Conservation (phyloP, 768 basidiomycete genomes). For the Kondoa subrosea region DNA sequence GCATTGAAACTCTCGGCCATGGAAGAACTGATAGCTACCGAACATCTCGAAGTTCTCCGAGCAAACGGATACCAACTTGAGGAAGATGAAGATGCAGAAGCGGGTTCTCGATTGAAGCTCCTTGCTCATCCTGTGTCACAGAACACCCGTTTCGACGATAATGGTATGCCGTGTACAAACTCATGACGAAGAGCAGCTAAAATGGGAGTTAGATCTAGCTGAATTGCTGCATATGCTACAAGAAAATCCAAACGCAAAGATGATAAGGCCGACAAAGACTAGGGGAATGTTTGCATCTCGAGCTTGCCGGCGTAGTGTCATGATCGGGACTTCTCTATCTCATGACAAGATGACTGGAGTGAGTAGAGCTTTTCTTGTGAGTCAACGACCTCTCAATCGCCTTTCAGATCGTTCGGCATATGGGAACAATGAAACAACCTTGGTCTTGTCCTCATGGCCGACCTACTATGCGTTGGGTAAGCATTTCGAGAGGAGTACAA, state of each 20-base stretch:
- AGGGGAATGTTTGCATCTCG: constrained; percentile 91
- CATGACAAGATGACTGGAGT: constrained; percentile 52
- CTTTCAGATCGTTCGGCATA: constrained; percentile 31
- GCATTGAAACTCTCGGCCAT: constrained; percentile 66
- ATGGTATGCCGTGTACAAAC: constrained; percentile 41
- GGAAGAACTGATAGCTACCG: constrained; percentile 71
- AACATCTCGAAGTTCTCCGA: constrained; percentile 65
- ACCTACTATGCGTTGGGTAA: not conserved
- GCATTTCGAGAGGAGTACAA: not conserved
- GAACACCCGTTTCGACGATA: constrained; percentile 69
- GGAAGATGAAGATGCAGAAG: constrained; percentile 39
- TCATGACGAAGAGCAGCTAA: constrained; percentile 11
- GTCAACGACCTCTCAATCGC: constrained; percentile 80
- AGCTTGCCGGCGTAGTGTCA: constrained; percentile 88
- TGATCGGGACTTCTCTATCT: constrained; percentile 61
- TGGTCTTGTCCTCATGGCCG: constrained; percentile 33
- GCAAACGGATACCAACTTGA: constrained; percentile 80
- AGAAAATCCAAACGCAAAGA: constrained; percentile 56
- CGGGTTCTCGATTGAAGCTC: constrained; percentile 44
- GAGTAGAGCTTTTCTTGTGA: constrained; percentile 53
- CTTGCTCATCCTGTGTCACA: constrained; percentile 80
- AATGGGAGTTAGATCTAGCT: constrained; percentile 54
- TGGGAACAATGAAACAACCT: constrained; percentile 37
- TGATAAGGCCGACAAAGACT: constrained; percentile 84
- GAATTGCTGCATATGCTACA: constrained; percentile 75